Percentiles rank a stretch among this genome's conserved stretches.
Conservation (phyloP, 2,329 filamentous ascomycete species). For the Arthrinium phaeospermum region DNA sequence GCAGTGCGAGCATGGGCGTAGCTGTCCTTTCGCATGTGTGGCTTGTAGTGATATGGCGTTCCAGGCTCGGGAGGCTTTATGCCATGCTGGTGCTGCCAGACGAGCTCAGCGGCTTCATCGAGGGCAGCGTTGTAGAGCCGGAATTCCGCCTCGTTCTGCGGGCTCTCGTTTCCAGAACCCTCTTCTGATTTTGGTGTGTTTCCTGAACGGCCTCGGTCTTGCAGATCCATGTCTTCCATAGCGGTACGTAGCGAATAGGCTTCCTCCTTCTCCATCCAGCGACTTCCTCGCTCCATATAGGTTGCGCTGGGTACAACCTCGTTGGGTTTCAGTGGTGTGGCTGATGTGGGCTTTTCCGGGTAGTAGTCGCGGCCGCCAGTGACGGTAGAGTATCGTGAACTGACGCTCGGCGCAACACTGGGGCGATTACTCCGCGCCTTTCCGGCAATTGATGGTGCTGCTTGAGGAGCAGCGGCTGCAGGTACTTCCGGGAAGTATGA, state of each 20-base stretch:
- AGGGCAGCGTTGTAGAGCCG: constrained; percentile 73
- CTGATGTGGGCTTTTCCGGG: constrained; percentile 44
- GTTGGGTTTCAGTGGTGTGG: constrained; percentile 57
- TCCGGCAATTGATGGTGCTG: constrained; percentile 21
- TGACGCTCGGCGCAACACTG: constrained; percentile 53
- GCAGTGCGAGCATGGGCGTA: constrained; percentile 71
- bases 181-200: background rate
- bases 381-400: constrained; percentile 56
- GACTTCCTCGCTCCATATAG: constrained; percentile 75
- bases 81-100: constrained; percentile 76
- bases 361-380: constrained; percentile 61
- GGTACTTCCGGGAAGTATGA: constrained; percentile 38
- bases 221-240: constrained; percentile 74
- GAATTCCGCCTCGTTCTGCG: constrained; percentile 56
- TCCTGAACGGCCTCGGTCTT: constrained; percentile 34
- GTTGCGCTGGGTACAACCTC: constrained; percentile 68
- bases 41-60: constrained; percentile 70
- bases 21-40: constrained; percentile 73
- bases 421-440: constrained; percentile 40
- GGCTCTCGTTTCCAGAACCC: constrained; percentile 20
- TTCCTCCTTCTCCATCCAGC: constrained; percentile 85
- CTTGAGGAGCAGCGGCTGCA: constrained; percentile 38
- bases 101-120: constrained; percentile 78
- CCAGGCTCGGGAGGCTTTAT: constrained; percentile 60
- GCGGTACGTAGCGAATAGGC: constrained; percentile 72